Percentiles rank a stretch among this genome's conserved stretches.
Conservation (phyloP, 1,139 yeast species). For the Diutina catenulata region DNA sequence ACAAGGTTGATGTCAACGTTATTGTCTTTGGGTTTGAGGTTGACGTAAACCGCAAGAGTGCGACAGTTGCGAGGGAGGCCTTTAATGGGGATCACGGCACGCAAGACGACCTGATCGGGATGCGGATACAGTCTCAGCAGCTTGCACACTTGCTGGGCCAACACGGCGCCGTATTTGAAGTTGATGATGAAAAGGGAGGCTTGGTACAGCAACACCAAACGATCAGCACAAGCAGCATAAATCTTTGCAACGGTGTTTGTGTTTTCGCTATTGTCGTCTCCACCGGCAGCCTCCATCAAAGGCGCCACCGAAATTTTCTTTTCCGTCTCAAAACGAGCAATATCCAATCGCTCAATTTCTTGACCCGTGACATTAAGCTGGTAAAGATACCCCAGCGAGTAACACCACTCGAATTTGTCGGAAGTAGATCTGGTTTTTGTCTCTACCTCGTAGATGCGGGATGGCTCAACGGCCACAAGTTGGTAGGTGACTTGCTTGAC, state of each 20-base stretch:
- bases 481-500: not conserved
- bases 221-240: constrained; percentile 26
- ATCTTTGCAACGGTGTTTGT: constrained; percentile 6
- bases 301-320: constrained; percentile 3
- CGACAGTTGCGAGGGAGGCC: constrained; percentile 9
- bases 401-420: not conserved
- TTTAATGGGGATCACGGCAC: constrained; percentile 3
- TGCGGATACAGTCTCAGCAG: not conserved
- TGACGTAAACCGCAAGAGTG: constrained; percentile 32
- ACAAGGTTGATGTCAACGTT: constrained; percentile 31
- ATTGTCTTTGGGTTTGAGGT: constrained; percentile 31
- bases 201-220: constrained; percentile 30
- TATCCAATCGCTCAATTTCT: not conserved
- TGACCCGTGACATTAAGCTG: not conserved
- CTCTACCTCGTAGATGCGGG: constrained; percentile 2
- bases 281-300: not conserved
- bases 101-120: not conserved
- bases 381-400: not conserved
- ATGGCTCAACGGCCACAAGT: not conserved
- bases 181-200: constrained; percentile 32
- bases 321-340: not conserved
- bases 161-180: constrained; percentile 29
- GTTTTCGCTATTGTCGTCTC: not conserved
- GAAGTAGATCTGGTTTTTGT: not conserved
- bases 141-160: constrained; percentile 20